phyloP scores from a whole-genome alignment of 495 filamentous ascomycete genomes.

The Amphirosellinia nigrospora region DNA sequence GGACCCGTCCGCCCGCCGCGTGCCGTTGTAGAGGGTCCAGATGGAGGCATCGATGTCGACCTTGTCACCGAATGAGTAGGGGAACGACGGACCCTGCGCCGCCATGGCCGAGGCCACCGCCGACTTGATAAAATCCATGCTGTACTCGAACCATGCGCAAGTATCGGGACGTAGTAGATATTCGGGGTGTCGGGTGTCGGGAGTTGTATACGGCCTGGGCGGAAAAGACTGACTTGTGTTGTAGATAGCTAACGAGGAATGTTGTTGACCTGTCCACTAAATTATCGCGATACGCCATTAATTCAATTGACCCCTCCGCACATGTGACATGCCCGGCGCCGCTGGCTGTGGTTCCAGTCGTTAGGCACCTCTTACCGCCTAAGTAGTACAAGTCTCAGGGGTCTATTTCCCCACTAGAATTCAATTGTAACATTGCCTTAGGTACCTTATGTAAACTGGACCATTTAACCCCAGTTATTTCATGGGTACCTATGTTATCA shows the following conservation, averaged over 20 bases:
- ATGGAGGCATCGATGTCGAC: slow-evolving; percentile 88
- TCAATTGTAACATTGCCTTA: background rate
- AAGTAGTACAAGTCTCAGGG: background rate
- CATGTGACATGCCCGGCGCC: background rate
- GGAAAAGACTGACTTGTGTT: background rate
- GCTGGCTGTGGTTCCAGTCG: background rate
- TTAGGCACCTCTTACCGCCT: background rate
- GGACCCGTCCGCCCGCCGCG: slow-evolving; percentile 87
- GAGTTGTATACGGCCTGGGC: background rate
- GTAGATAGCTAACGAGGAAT: background rate
- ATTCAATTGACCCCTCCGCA: slow-evolving; percentile 14
- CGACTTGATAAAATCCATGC: slow-evolving; percentile 97
- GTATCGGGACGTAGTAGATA: slow-evolving; percentile 7
- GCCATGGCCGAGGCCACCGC: slow-evolving; percentile 96
- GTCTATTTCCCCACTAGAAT: slow-evolving; percentile 1
- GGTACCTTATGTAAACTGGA: background rate
- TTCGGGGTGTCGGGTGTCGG: too few relatives aligned
- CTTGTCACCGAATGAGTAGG: slow-evolving; percentile 88
- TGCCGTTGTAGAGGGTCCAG: slow-evolving; percentile 92
- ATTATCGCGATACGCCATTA: background rate
- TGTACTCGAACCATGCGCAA: slow-evolving; percentile 31
- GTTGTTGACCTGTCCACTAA: slow-evolving; percentile 12
- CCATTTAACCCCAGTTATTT: too few relatives aligned
- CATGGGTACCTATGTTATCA: too few relatives aligned
- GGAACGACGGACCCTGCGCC: slow-evolving; percentile 83